These are phyloP conservation scores for Sphaceloma murrayae DNA, from an alignment of 2,329 filamentous ascomycete genomes.

Conservation along the genomic window DNA sequence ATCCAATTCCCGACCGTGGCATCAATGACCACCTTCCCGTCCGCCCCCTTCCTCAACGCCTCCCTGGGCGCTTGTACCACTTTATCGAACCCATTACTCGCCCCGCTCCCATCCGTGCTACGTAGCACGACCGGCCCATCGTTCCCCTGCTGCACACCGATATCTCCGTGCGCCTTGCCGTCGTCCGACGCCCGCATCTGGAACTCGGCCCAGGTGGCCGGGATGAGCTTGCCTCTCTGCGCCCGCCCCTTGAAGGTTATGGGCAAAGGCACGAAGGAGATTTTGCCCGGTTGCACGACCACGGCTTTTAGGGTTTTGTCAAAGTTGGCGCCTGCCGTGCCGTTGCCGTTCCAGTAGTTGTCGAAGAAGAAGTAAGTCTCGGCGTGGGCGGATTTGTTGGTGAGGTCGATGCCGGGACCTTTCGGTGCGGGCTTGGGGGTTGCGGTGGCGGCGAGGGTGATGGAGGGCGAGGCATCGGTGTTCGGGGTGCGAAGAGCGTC, in stretches of 20 bases:
- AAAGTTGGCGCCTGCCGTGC: constrained; percentile 33
- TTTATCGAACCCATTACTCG: constrained; percentile 22
- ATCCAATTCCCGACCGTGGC: constrained; percentile 35
- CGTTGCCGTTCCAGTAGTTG: constrained; percentile 36
- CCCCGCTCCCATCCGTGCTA: constrained; percentile 31
- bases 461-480: neutral
- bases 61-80: constrained; percentile 29
- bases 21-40: constrained; percentile 29
- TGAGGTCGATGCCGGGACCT: constrained; percentile 32
- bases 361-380: constrained; percentile 34
- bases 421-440: neutral
- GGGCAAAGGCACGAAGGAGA: constrained; percentile 27
- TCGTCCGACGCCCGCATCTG: constrained; percentile 32
- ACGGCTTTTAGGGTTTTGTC: constrained; percentile 32
- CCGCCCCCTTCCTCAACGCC: constrained; percentile 28
- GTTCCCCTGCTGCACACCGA: constrained; percentile 32
- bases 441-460: neutral
- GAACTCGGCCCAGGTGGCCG: constrained; percentile 35
- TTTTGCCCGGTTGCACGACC: constrained; percentile 27
- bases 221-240: constrained; percentile 31
- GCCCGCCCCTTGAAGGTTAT: constrained; percentile 32
- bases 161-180: constrained; percentile 32
- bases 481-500: neutral
- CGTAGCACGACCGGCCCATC: constrained; percentile 33
- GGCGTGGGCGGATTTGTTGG: constrained; percentile 29